Evolutionary conservation across 352 stramenopile species (phyloP).

Genomic region (Phytophthora constricta): DNA sequence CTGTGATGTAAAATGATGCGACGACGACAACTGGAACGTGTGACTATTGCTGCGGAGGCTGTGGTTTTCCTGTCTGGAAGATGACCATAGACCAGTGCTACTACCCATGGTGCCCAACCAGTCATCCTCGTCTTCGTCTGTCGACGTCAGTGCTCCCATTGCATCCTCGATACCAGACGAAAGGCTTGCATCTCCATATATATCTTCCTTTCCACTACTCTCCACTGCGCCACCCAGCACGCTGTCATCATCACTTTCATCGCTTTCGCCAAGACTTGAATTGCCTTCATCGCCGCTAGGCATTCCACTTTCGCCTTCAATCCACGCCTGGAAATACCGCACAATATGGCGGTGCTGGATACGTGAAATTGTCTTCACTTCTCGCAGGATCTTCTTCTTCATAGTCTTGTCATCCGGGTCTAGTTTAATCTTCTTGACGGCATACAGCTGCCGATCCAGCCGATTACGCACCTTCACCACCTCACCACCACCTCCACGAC

Average conservation of each 20-base stretch:
- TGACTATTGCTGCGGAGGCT: constrained; percentile 56
- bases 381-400: constrained; percentile 96
- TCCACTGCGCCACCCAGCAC: background rate
- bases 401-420: constrained; percentile 88
- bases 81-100: constrained; percentile 69
- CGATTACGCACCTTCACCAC: constrained; percentile 87
- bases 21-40: constrained; percentile 43
- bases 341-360: constrained; percentile 98
- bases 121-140: constrained; percentile 78
- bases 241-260: constrained; percentile 35
- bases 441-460: constrained; percentile 84
- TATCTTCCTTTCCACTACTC: constrained; percentile 29
- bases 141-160: constrained; percentile 42
- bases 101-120: constrained; percentile 78
- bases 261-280: constrained; percentile 46
- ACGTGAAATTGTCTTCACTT: constrained; percentile 96
- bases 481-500: constrained; percentile 82
- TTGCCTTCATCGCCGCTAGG: constrained; percentile 57
- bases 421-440: constrained; percentile 89
- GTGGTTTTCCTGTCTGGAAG: constrained; percentile 64
- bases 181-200: constrained; percentile 47
- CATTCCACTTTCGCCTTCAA: constrained; percentile 74
- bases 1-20: constrained; percentile 42
- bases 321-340: constrained; percentile 93
- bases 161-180: constrained; percentile 48